Base-by-base conservation (phyloP, 2,329 filamentous ascomycete genomes). In the Fusarium goolgardi region DNA sequence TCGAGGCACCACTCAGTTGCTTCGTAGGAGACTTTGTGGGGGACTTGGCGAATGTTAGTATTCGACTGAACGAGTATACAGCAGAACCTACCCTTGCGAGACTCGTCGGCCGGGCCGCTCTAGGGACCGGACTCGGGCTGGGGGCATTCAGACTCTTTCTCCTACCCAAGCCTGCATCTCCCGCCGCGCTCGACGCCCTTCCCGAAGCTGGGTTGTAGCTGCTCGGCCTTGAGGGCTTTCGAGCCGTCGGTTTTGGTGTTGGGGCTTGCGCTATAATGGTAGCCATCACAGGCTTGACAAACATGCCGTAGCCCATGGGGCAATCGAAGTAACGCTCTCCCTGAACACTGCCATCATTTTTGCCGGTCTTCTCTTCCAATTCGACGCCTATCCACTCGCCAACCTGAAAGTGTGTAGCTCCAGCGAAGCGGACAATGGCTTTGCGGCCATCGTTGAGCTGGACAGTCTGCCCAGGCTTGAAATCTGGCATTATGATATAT, bases 321-420 rank as follows among this genome's bases (percentile, higher is more conserved):
- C 95, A 98, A 50, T 94, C 88, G 73, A 97, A 98, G 77, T 98
- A 98, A 21, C 93, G 85, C 76, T 93, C 87, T 65, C 93, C 94
- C 78, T 95, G 88, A 46, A 98, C 93, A 56, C 91, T 91, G 69
- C 95, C 95, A 84, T 98, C 93, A 74, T 98, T 98, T 83, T 98
- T 98, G 32, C 96, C 95, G 21, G 86, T 88, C 54, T 90, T 84
- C 46, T 93, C 91, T 53, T 93, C 89, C 58, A 98, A 87, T 82
- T 97, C 94, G 62, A 98, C 87, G 68, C 95, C 95, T 61, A 97
- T 84, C 93, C 94, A 98, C 65, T 92, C 89, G 66, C 94, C 95
- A 8, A 85, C 82, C 59, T 93, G 89, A 80, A 98, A 97, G 72
- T 87, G 83, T 37, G 95, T 93, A 56, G 86, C 82, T 74, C 96